Evolutionary conservation across 1,139 yeast species (phyloP).

Genomic region (Kazachstania sp.): DNA sequence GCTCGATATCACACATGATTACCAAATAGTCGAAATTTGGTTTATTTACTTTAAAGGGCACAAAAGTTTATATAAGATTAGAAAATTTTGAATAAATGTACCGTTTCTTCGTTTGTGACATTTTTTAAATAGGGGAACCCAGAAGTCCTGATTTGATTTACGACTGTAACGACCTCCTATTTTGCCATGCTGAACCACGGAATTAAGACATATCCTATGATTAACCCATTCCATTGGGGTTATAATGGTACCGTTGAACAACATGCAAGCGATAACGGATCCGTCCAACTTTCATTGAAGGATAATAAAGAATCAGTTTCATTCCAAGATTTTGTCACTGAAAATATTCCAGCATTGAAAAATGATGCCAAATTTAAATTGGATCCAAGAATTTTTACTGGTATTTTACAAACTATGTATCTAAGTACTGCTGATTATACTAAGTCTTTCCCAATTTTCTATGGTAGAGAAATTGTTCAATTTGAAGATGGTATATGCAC

Average conservation of each 20-base stretch:
- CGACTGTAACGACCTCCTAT: not conserved
- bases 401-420: conserved; percentile 67
- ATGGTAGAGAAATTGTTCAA: conserved; percentile 64
- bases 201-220: conserved; percentile 18
- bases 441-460: conserved; percentile 48
- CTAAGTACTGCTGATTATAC: conserved; percentile 50
- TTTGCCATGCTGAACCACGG: conserved; percentile 4
- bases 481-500: conserved; percentile 66
- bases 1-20: no score
- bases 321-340: conserved; percentile 34
- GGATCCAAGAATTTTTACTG: conserved; percentile 60
- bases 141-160: not conserved
- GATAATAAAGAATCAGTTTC: conserved; percentile 23
- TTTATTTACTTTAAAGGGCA: no score
- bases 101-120: no score
- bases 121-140: not conserved
- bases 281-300: conserved; percentile 38
- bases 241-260: conserved; percentile 37
- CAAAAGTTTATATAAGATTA: no score
- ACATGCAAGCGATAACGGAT: conserved; percentile 26
- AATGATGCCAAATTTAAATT: conserved; percentile 44
- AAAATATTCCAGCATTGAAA: conserved; percentile 40
- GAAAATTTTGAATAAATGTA: no score
- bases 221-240: conserved; percentile 34
- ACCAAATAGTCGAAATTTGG: no score